Percentiles rank a stretch among this genome's conserved stretches.
These are phyloP conservation scores for Carallia pectinifolia DNA, from an alignment of 345 rosid genomes.

Conservation along the genomic window DNA sequence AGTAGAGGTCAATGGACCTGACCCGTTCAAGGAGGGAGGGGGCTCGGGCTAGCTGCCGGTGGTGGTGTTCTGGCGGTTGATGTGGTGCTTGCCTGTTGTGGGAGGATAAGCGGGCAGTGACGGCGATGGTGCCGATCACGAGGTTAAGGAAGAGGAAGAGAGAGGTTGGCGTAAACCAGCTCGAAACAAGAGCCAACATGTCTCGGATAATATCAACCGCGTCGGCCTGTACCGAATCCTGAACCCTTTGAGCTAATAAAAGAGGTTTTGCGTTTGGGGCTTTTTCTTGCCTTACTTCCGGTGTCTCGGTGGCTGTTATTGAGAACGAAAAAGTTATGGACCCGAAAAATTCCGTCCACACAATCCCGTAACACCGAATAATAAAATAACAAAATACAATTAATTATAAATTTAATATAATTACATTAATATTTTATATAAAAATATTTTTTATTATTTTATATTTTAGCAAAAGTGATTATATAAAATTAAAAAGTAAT, in stretches of 20 bases:
- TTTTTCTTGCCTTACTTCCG: background rate
- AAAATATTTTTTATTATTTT: no score
- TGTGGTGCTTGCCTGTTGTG: conserved; percentile 3
- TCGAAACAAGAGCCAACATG: conserved; percentile 22
- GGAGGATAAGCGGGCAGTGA: conserved; percentile 45
- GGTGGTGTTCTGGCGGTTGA: background rate
- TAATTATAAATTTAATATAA: no score
- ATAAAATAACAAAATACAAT: no score
- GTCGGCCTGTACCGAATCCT: background rate
- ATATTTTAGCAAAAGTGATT: no score
- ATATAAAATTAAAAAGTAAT: no score
- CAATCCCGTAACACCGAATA: no score
- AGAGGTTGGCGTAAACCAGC: conserved; percentile 52
- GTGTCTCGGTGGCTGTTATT: background rate
- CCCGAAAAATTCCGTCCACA: no score
- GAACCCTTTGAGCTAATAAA: no score
- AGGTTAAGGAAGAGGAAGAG: conserved; percentile 67
- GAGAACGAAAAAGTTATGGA: no score
- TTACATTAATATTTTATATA: no score
- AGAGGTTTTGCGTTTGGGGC: background rate
- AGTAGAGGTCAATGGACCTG: conserved; percentile 48
- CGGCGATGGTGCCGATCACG: conserved; percentile 52
- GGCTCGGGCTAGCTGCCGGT: conserved; percentile 28
- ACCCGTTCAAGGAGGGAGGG: conserved; percentile 63
- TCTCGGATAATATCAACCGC: no score